phyloP scores from a whole-genome alignment of 768 basidiomycete genomes.

The Podaxis sp. region DNA sequence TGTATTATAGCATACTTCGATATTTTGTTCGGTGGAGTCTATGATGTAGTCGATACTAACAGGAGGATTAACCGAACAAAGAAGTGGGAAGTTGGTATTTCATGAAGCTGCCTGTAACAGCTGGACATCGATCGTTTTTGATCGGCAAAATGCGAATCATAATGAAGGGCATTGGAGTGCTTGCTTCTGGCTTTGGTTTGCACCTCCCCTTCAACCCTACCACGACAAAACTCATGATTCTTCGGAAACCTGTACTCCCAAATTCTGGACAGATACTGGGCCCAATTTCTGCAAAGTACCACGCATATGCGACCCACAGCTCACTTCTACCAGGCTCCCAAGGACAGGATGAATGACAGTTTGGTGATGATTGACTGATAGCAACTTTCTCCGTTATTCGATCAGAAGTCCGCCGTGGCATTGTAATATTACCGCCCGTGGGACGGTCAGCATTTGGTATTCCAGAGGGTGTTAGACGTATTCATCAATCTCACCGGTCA shows the following conservation, averaged over 20 bases:
- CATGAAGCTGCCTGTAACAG: no score
- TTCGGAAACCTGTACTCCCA: not conserved
- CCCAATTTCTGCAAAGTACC: not conserved
- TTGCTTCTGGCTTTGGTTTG: not conserved
- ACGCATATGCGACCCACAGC: not conserved
- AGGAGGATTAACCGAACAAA: not conserved
- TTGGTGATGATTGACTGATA: constrained; percentile 1
- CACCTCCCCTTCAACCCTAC: not conserved
- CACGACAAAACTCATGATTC: not conserved
- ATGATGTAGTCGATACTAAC: not conserved
- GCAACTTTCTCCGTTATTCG: not conserved
- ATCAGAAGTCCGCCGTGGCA: not conserved
- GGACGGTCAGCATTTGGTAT: not conserved
- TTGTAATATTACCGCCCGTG: not conserved
- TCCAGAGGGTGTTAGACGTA: not conserved
- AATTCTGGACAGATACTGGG: not conserved
- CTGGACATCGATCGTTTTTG: not conserved
- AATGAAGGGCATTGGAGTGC: not conserved
- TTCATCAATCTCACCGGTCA: constrained; percentile 6
- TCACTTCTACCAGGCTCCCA: no score
- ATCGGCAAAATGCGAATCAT: constrained; percentile 2
- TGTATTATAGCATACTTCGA: no score
- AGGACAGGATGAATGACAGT: not conserved
- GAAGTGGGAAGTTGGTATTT: no score
- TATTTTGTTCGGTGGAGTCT: not conserved